Conservation (phyloP, 2,329 filamentous ascomycete genomes). For the Hypoxylon sp. region DNA sequence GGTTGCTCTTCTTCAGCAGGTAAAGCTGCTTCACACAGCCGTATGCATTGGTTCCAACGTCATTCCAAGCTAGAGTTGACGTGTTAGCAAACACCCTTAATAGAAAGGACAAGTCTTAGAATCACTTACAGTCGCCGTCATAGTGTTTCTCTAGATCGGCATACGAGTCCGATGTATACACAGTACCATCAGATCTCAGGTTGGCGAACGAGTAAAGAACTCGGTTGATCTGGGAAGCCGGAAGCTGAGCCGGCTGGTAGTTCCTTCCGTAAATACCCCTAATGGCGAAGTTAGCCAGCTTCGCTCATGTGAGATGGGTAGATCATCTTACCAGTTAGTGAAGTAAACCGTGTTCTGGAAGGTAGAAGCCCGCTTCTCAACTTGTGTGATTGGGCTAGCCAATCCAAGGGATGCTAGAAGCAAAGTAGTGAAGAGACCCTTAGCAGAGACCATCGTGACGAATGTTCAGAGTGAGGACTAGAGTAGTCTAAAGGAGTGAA, state of each 20-base stretch:
- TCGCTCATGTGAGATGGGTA: not conserved
- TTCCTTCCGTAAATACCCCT: slow-evolving; percentile 82
- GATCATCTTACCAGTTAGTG: slow-evolving; percentile 62
- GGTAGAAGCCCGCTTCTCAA: slow-evolving; percentile 47
- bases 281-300: slow-evolving; percentile 14
- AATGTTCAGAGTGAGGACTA: slow-evolving; percentile 31
- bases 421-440: slow-evolving; percentile 44
- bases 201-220: slow-evolving; percentile 88
- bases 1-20: slow-evolving; percentile 81
- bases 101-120: not conserved
- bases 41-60: slow-evolving; percentile 79
- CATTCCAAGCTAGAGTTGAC: slow-evolving; percentile 66
- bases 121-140: slow-evolving; percentile 70
- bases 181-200: slow-evolving; percentile 77
- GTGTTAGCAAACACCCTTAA: slow-evolving; percentile 34
- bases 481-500: slow-evolving; percentile 27
- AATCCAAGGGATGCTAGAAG: slow-evolving; percentile 49
- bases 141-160: slow-evolving; percentile 83
- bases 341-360: slow-evolving; percentile 65
- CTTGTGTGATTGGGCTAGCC: slow-evolving; percentile 43
- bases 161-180: slow-evolving; percentile 78
- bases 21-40: slow-evolving; percentile 86
- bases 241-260: slow-evolving; percentile 79
- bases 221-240: slow-evolving; percentile 79
- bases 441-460: slow-evolving; percentile 49